These are phyloP conservation scores for Capronia americana DNA, from an alignment of 2,329 filamentous ascomycete genomes.

Conservation along the genomic window DNA sequence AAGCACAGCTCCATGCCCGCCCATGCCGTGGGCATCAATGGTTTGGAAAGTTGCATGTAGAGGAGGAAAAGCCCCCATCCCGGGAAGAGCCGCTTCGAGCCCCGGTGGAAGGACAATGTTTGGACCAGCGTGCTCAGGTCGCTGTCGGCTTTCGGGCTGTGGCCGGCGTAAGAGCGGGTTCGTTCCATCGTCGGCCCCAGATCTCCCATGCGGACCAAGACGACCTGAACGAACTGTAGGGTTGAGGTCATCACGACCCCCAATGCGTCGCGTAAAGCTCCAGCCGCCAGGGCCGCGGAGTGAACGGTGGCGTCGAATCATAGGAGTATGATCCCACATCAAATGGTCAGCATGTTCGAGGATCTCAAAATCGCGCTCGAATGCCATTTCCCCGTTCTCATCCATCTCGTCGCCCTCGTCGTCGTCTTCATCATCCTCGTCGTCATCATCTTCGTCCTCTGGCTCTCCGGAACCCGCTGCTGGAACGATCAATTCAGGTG, in stretches of 20 bases:
- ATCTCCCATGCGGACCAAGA: constrained; percentile 51
- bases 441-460: constrained; percentile 59
- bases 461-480: constrained; percentile 28
- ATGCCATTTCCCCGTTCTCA: constrained; percentile 49
- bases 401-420: constrained; percentile 61
- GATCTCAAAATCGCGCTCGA: constrained; percentile 56
- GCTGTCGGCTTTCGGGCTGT: constrained; percentile 38
- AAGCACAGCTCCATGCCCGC: constrained; percentile 42
- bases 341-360: constrained; percentile 69
- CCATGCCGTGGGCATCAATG: constrained; percentile 33
- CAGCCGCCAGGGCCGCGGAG: constrained; percentile 63
- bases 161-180: constrained; percentile 83
- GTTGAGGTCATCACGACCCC: constrained; percentile 34
- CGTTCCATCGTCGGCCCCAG: constrained; percentile 75
- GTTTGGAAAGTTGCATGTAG: constrained; percentile 30
- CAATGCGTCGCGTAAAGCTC: constrained; percentile 53
- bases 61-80: constrained; percentile 21
- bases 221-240: constrained; percentile 26
- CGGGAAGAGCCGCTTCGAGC: constrained; percentile 19
- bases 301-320: constrained; percentile 51
- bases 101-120: constrained; percentile 30
- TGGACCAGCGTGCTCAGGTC: constrained; percentile 44
- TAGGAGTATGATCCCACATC: constrained; percentile 42
- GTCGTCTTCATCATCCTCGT: constrained; percentile 64
- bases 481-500: constrained; percentile 34